These are phyloP conservation scores for Coniochaeta prunicola DNA, from an alignment of 2,329 filamentous ascomycete genomes.

Conservation along the genomic window DNA sequence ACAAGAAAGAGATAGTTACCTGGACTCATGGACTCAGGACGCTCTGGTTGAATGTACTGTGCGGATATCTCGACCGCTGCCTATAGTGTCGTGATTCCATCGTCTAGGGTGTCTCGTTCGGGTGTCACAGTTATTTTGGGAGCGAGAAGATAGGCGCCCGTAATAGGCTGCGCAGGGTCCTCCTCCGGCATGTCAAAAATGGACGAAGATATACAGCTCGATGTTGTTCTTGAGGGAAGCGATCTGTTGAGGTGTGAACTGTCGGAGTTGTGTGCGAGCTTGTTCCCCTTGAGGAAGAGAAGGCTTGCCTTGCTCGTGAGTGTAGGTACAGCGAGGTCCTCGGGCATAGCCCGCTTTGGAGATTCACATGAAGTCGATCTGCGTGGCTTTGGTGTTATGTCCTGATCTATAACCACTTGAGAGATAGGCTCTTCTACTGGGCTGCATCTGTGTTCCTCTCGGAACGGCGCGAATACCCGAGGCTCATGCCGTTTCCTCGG, in stretches of 20 bases:
- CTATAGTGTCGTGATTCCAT: constrained; percentile 32
- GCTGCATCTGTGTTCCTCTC: neutral
- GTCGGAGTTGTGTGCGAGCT: neutral
- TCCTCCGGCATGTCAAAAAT: constrained; percentile 7
- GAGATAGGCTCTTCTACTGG: neutral
- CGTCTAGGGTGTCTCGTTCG: constrained; percentile 27
- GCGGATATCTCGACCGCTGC: constrained; percentile 40
- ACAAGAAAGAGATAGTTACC: constrained; percentile 7
- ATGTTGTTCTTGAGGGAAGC: neutral
- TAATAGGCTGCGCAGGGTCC: constrained; percentile 1
- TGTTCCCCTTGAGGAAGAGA: neutral
- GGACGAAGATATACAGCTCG: neutral
- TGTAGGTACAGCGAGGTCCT: neutral
- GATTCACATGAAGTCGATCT: constrained; percentile 6
- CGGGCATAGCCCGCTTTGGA: neutral
- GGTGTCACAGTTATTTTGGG: constrained; percentile 37
- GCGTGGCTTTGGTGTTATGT: neutral
- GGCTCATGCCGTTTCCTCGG: neutral
- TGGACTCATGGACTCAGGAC: constrained; percentile 1
- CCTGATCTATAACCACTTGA: neutral
- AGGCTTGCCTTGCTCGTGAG: constrained; percentile 5
- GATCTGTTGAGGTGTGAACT: neutral
- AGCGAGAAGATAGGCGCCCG: constrained; percentile 22
- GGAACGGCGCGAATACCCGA: neutral
- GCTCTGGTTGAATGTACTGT: constrained; percentile 21